Base-by-base conservation (phyloP, 768 basidiomycete genomes). In the Suillus plorans region DNA sequence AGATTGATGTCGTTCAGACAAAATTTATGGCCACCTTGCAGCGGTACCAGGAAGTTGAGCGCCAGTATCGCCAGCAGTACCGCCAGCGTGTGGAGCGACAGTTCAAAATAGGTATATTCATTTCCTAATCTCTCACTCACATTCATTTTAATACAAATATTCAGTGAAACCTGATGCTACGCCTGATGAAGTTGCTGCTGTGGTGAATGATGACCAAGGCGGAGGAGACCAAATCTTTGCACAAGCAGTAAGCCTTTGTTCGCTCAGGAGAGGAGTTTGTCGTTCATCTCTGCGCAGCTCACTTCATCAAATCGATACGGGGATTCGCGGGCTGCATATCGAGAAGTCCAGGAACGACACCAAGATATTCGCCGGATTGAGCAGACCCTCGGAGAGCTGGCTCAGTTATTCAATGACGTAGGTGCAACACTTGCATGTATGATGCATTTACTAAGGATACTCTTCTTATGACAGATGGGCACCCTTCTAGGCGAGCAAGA, bases 291-390 rank as follows among this genome's bases (percentile, higher is more conserved):
- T 25, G 36, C 45, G 8, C 66, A 94, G 92, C 80, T 95, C 52
- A 84, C 89, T 49, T 82, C 82, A 36, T 91, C 92, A n/a, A 87
- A 85, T 60, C 86, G 87, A n/a, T 94, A 93, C 74, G 92, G 89
- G 39, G 90, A 93, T 68, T 89, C 93, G 18, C 82, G 93, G 56
- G 84, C 85, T 52, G 95, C 92, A 0, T 94, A 90, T 75, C 84
- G 87, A 59, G 95, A 97, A 77, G 94, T 95, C 0, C 95, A 96
- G 73, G 87, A 91, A 64, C 85, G 95, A 42, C 94, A 96, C 73
- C 84, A 89, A 70, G 94, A 97, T 66, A 85, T 98, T 69, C 84
- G 85, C 68, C 87, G 85, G 74, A 94, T 97, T 73, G 94, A 97
- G 75, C 82, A 85, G 69, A 97, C 95, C 4, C 78, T 97, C 56